Percentiles rank a stretch among this genome's conserved stretches.
phyloP scores from a whole-genome alignment of 495 filamentous ascomycete genomes.

The Trichocladium uniseriatum region DNA sequence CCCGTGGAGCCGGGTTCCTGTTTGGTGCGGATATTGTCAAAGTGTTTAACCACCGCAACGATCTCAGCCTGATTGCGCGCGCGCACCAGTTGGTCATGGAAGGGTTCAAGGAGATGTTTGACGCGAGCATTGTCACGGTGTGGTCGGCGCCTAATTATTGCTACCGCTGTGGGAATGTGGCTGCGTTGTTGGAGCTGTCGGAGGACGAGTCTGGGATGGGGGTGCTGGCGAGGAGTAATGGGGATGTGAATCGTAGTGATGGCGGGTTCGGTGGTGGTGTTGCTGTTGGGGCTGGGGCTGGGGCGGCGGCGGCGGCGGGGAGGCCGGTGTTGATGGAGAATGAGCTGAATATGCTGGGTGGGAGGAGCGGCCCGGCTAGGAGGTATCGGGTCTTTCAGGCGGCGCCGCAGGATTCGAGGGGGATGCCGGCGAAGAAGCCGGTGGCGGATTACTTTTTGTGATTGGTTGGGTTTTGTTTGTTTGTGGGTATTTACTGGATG shows the following conservation, averaged over 20 bases:
- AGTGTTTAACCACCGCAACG: slow-evolving; percentile 87
- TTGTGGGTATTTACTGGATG: too few relatives aligned
- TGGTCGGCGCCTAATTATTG: slow-evolving; percentile 98
- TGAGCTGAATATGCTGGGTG: slow-evolving; percentile 22
- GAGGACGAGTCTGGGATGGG: slow-evolving; percentile 76
- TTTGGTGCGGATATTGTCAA: slow-evolving; percentile 97
- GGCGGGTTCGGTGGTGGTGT: too few relatives aligned
- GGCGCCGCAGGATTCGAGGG: slow-evolving; percentile 88
- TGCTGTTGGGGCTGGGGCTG: background rate
- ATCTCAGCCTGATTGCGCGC: slow-evolving; percentile 81
- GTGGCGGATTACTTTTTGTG: slow-evolving; percentile 93
- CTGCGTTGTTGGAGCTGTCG: slow-evolving; percentile 83
- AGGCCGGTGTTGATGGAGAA: slow-evolving; percentile 33
- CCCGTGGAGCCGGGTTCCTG: slow-evolving; percentile 89
- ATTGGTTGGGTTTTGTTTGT: too few relatives aligned
- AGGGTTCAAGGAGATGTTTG: slow-evolving; percentile 99
- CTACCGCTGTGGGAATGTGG: slow-evolving; percentile 95
- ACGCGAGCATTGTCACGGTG: slow-evolving; percentile 86
- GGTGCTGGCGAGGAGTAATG: slow-evolving; percentile 67
- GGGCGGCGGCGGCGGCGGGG: slow-evolving; percentile 8
- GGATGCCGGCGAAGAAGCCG: slow-evolving; percentile 98
- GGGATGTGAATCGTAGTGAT: slow-evolving; percentile 55
- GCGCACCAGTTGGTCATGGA: slow-evolving; percentile 99
- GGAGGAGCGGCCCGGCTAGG: slow-evolving; percentile 64
- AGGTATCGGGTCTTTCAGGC: slow-evolving; percentile 95